Conservation (phyloP, 108 stramenopile genomes). For the Cylindrotheca fusiformis region DNA sequence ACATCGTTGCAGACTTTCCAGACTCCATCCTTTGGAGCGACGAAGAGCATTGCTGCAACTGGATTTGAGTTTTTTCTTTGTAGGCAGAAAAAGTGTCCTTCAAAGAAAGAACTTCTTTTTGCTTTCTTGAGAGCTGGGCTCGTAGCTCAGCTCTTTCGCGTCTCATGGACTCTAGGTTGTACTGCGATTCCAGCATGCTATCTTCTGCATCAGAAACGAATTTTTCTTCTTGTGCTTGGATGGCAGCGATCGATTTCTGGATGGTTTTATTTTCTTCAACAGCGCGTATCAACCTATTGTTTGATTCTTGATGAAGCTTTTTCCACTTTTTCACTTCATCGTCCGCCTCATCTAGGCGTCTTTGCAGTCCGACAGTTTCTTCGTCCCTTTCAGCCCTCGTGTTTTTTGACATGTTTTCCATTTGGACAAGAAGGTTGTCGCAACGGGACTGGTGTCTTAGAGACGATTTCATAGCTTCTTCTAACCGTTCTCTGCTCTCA, state of each 20-base stretch:
- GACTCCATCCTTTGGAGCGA: slow-evolving; percentile 1
- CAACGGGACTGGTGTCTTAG: neutral
- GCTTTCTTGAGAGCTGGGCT: slow-evolving; percentile 3
- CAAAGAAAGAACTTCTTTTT: slow-evolving; percentile 10
- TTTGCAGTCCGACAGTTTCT: slow-evolving; percentile 4
- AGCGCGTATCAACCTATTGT: neutral
- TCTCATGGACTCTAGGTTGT: slow-evolving; percentile 19
- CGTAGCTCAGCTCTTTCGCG: slow-evolving; percentile 31
- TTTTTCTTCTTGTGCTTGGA: neutral
- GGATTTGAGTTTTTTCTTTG: slow-evolving; percentile 1
- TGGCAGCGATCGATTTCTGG: neutral
- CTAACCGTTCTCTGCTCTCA: neutral
- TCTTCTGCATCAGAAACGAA: slow-evolving; percentile 21
- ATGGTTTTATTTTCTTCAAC: neutral
- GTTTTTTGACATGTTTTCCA: neutral
- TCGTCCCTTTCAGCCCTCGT: neutral
- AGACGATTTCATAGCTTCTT: neutral
- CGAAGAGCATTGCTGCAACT: neutral
- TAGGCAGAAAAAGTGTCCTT: slow-evolving; percentile 5
- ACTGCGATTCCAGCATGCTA: slow-evolving; percentile 13
- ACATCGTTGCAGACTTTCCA: neutral
- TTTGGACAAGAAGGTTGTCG: neutral
- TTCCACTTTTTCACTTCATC: slow-evolving; percentile 5
- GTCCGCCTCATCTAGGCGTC: neutral
- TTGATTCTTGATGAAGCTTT: neutral